Conservation (phyloP, 169 alveolate species). For the Toxoplasma gondii region DNA sequence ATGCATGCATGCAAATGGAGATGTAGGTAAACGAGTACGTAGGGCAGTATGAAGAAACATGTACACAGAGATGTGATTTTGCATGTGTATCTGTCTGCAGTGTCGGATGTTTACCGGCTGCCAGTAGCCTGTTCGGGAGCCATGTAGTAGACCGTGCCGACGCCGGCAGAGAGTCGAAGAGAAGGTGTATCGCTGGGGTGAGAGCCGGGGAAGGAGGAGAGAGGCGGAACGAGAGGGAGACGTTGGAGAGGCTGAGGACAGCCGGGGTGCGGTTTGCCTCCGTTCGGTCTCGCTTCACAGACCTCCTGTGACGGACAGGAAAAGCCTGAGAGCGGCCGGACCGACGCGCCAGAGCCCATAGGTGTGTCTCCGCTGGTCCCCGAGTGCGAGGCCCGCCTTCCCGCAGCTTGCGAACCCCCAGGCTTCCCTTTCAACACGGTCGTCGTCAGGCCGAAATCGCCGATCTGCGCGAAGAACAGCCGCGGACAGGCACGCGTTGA, state of each 20-base stretch:
- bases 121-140: slow-evolving; percentile 57
- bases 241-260: neutral
- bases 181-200: neutral
- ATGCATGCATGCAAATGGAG: neutral
- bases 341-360: too few species aligned
- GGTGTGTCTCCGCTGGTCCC: too few species aligned
- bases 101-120: neutral
- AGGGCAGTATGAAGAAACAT: neutral
- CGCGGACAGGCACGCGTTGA: too few species aligned
- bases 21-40: too few species aligned
- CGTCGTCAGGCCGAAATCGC: slow-evolving; percentile 35
- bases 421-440: neutral
- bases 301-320: too few species aligned
- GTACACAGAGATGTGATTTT: neutral
- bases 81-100: too few species aligned
- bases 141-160: slow-evolving; percentile 56
- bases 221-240: neutral
- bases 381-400: too few species aligned
- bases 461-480: slow-evolving; percentile 4
- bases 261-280: neutral
- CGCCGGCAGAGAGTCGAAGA: slow-evolving; percentile 24
- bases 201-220: slow-evolving; percentile 1
- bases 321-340: too few species aligned
- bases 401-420: too few species aligned
- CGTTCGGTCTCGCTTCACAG: too few species aligned